A percentile compares a stretch with the other conserved stretches of the same genome.
phyloP scores from a whole-genome alignment of 2,329 filamentous ascomycete genomes.

The Exophiala sp. region DNA sequence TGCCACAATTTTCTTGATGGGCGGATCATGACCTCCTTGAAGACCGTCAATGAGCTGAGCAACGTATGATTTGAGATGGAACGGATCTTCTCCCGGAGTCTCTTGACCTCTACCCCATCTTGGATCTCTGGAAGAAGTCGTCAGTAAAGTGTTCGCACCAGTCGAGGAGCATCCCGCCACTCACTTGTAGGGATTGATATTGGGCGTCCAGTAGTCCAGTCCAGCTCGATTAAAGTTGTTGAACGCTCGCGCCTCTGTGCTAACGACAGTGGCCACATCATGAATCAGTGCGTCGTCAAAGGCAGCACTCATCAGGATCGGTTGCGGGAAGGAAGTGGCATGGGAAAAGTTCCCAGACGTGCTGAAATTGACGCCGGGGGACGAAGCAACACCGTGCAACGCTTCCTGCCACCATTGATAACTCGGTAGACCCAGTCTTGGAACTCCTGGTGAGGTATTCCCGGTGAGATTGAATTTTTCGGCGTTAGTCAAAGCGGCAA shows the following conservation, averaged over 20 bases:
- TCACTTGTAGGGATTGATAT: constrained; percentile 59
- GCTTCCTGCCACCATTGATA: constrained; percentile 49
- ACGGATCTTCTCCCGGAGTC: constrained; percentile 58
- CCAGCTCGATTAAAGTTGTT: constrained; percentile 57
- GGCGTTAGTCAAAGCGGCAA: constrained; percentile 49
- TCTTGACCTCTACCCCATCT: constrained; percentile 62
- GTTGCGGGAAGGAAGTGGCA: constrained; percentile 64
- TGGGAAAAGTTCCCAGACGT: constrained; percentile 52
- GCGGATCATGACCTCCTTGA: constrained; percentile 45
- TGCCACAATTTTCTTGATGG: constrained; percentile 48
- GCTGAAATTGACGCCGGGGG: constrained; percentile 56
- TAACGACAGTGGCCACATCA: constrained; percentile 51
- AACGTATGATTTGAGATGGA: constrained; percentile 51
- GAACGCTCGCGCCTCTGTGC: constrained; percentile 63
- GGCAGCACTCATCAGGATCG: constrained; percentile 59
- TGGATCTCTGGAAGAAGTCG: constrained; percentile 47
- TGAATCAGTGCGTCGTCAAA: constrained; percentile 62
- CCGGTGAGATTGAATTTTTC: constrained; percentile 57
- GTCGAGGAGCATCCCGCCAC: neutral
- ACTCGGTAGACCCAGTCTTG: constrained; percentile 54
- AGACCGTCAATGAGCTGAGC: constrained; percentile 54
- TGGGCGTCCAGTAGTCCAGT: constrained; percentile 62
- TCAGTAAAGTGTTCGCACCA: neutral
- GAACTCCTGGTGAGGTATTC: constrained; percentile 48
- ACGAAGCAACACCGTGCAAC: constrained; percentile 58